Percentiles rank a stretch among this genome's conserved stretches.
Evolutionary conservation across 208 protist genomes (phyloP).

Genomic region (Leishmania major): DNA sequence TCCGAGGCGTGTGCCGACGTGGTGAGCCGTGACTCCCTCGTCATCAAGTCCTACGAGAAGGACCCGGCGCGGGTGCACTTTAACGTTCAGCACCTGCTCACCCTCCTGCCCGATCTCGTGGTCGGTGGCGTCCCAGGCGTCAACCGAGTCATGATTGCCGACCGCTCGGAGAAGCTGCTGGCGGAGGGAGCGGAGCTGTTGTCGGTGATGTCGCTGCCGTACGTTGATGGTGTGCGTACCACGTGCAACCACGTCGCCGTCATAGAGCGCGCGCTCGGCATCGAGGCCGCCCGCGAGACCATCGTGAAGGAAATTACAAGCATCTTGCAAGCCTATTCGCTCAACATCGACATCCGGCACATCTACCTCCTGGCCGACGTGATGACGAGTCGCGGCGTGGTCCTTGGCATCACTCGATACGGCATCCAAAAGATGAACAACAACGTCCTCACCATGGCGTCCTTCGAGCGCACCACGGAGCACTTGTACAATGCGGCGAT

Average conservation of each 20-base stretch:
- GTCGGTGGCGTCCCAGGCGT: conserved; percentile 95
- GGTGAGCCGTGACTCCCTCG: conserved; percentile 59
- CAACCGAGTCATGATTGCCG: conserved; percentile 96
- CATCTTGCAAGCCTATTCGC: conserved; percentile 96
- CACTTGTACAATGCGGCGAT: conserved; percentile 99
- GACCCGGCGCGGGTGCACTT: conserved; percentile 66
- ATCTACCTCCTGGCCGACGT: conserved; percentile 98
- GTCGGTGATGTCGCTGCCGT: conserved; percentile 95
- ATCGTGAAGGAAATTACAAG: conserved; percentile 98
- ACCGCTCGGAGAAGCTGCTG: conserved; percentile 77
- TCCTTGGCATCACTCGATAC: conserved; percentile 99
- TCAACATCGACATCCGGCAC: conserved; percentile 98
- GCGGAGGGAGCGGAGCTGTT: conserved; percentile 94
- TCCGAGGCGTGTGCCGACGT: conserved; percentile 83
- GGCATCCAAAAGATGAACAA: conserved; percentile 99
- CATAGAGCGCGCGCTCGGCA: conserved; percentile 95
- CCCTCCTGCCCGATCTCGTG: conserved; percentile 86
- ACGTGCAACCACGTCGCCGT: conserved; percentile 98
- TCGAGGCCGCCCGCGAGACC: conserved; percentile 96
- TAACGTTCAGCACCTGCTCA: conserved; percentile 87
- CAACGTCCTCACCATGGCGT: conserved; percentile 98
- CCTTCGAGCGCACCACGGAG: conserved; percentile 99
- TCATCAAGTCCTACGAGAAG: conserved; percentile 70
- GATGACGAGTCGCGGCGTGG: conserved; percentile 98
- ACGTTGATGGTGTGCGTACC: conserved; percentile 91